Evolutionary conservation across 1,284 basidiomycete genomes (phyloP).

Genomic region (Marasmius tenuissimus): DNA sequence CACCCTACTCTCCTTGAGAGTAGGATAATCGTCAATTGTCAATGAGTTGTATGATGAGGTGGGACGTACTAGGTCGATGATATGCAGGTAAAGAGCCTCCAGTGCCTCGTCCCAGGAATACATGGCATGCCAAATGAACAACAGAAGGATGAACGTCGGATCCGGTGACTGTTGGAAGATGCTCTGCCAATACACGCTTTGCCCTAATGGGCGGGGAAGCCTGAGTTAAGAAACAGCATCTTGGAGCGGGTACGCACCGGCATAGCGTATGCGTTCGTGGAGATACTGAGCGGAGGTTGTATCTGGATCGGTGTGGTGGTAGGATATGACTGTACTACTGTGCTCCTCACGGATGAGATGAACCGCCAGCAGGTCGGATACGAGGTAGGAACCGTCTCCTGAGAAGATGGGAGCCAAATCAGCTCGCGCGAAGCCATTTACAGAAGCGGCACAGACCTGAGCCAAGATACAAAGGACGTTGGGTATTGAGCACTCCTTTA

Average conservation of each 20-base stretch:
- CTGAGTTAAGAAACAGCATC: neutral
- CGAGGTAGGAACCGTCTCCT: conserved; percentile 31
- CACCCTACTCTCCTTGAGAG: conserved; percentile 36
- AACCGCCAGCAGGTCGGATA: conserved; percentile 37
- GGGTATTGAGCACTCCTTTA: conserved; percentile 48
- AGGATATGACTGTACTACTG: conserved; percentile 39
- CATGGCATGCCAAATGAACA: conserved; percentile 54
- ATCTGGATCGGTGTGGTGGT: conserved; percentile 28
- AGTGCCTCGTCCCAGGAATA: conserved; percentile 59
- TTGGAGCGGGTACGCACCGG: conserved; percentile 14
- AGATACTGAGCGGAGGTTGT: conserved; percentile 33
- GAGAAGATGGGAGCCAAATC: neutral
- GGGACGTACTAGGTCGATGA: conserved; percentile 40
- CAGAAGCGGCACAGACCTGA: conserved; percentile 26
- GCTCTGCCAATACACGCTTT: conserved; percentile 54
- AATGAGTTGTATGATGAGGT: neutral
- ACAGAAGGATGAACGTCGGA: conserved; percentile 52
- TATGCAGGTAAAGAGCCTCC: conserved; percentile 46
- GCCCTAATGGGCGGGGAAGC: conserved; percentile 21
- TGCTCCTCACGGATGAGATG: conserved; percentile 41
- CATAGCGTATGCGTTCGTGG: conserved; percentile 35
- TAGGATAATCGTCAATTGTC: neutral
- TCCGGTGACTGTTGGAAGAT: conserved; percentile 45
- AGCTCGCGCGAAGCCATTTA: no score
- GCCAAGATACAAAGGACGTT: conserved; percentile 43